These are phyloP conservation scores for Polyplosphaeria fusca DNA, from an alignment of 495 filamentous ascomycete species.

Conservation along the genomic window DNA sequence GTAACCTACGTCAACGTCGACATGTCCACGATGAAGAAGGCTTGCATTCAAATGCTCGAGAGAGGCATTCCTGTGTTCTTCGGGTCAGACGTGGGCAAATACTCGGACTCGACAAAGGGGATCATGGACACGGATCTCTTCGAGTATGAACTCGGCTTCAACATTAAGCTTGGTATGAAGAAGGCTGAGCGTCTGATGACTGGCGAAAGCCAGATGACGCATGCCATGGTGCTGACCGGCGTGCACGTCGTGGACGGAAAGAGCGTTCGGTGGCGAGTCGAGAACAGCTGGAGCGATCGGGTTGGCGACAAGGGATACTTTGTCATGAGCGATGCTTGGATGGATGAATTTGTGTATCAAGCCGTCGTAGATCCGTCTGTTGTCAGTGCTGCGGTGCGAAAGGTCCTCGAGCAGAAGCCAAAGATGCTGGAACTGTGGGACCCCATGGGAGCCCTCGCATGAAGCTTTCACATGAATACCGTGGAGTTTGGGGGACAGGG, in stretches of 20 bases:
- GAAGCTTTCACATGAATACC: neutral
- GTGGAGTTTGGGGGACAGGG: no score
- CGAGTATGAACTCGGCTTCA: constrained; percentile 76
- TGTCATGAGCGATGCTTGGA: constrained; percentile 82
- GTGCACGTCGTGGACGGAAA: constrained; percentile 68
- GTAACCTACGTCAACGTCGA: constrained; percentile 81
- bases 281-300: constrained; percentile 74
- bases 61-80: constrained; percentile 80
- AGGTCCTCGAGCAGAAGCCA: constrained; percentile 66
- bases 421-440: constrained; percentile 78
- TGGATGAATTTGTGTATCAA: constrained; percentile 86
- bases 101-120: constrained; percentile 58
- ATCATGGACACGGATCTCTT: constrained; percentile 72
- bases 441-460: constrained; percentile 82
- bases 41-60: constrained; percentile 71
- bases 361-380: constrained; percentile 75
- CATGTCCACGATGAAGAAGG: constrained; percentile 65
- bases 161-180: constrained; percentile 63
- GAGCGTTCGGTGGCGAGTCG: constrained; percentile 73
- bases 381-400: constrained; percentile 60
- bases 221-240: constrained; percentile 85
- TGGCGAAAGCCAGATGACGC: constrained; percentile 77
- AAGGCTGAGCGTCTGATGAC: constrained; percentile 70
- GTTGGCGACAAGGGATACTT: constrained; percentile 75
- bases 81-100: constrained; percentile 83